Base-by-base conservation (phyloP, 2,329 filamentous ascomycete genomes). In the Magnaporthiopsis rhizophila region DNA sequence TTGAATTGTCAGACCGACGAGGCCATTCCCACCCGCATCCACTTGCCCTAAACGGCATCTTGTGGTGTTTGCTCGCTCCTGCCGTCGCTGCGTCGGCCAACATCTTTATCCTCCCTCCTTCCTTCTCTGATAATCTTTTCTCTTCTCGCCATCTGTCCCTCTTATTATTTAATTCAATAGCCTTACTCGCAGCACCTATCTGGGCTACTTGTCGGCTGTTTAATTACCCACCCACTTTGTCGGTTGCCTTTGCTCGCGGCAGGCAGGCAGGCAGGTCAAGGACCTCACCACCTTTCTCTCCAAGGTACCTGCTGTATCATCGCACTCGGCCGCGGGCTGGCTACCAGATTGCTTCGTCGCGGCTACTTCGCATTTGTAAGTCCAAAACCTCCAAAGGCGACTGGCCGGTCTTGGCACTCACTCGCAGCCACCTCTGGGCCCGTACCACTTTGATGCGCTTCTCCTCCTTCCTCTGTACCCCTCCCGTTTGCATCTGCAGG, bases 1-100 rank as follows among this genome's bases (percentile, higher is more conserved):
- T 63, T 7, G 5, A n/a, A 64, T 61, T 36, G 28, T 13, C 58
- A 65, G 69, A 64, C 24, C 30, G 45, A 53, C 45, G 45, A 53
- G 45, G 45, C 45, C 21, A 53, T 53, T 53, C 45, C 45, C 45
- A 53, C 8, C 45, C 21, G 45, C n/a, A 24, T 53, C 45, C 45
- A 53, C 45, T 53, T 18, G n/a, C 45, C 45, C 45, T 53, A 53
- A n/a, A 53, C 45, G 45, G 45, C n/a, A 53, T n/a, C n/a, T 53
- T 12, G 26, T 28, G 24, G 57, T 58, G 57, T 32, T 58, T 58
- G 12, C 57, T 30, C n/a, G 11, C 3, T 30, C 30, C 18, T 21
- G 24, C 13, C 12, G n/a, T 58, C 30, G 12, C 57, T 58, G 26
- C 38, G 6, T 18, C 38, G 13, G 15, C 11, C 38, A 45, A 45